Evolutionary conservation across 768 basidiomycete genomes (phyloP).

Genomic region (Pulveroboletus sp.): DNA sequence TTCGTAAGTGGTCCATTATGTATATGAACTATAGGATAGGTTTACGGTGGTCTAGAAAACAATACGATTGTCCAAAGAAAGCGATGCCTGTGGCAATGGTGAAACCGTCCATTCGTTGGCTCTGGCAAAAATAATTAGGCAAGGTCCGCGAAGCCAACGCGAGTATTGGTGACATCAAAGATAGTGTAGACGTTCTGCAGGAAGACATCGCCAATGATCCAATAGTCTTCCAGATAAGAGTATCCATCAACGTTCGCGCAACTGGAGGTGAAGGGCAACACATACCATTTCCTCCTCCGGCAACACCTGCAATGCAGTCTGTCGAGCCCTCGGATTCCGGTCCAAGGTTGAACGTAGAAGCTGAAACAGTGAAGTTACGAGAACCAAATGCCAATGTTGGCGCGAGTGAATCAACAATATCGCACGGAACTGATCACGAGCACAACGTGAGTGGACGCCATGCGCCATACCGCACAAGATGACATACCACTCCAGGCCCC

Average conservation of each 20-base stretch:
- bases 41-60: background rate
- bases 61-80: slow-evolving; percentile 1
- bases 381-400: slow-evolving; percentile 39
- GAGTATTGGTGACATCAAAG: slow-evolving; percentile 30
- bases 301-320: slow-evolving; percentile 37
- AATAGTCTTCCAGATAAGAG: slow-evolving; percentile 18
- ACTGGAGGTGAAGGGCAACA: background rate
- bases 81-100: background rate
- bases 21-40: background rate
- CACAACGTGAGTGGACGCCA: background rate
- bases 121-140: slow-evolving; percentile 5
- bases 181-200: slow-evolving; percentile 30
- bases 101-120: background rate
- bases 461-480: background rate
- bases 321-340: slow-evolving; percentile 24
- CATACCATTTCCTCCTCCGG: slow-evolving; percentile 25
- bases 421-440: slow-evolving; percentile 30
- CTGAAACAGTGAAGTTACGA: slow-evolving; percentile 33
- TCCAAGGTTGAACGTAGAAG: slow-evolving; percentile 42
- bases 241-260: background rate
- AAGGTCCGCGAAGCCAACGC: slow-evolving; percentile 40
- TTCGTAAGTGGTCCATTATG: background rate
- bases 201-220: slow-evolving; percentile 35
- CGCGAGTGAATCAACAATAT: slow-evolving; percentile 17
- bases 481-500: slow-evolving; percentile 36